These are phyloP conservation scores for Cutaneotrichosporon sp. DNA, from an alignment of 1,284 basidiomycete species.

Conservation along the genomic window DNA sequence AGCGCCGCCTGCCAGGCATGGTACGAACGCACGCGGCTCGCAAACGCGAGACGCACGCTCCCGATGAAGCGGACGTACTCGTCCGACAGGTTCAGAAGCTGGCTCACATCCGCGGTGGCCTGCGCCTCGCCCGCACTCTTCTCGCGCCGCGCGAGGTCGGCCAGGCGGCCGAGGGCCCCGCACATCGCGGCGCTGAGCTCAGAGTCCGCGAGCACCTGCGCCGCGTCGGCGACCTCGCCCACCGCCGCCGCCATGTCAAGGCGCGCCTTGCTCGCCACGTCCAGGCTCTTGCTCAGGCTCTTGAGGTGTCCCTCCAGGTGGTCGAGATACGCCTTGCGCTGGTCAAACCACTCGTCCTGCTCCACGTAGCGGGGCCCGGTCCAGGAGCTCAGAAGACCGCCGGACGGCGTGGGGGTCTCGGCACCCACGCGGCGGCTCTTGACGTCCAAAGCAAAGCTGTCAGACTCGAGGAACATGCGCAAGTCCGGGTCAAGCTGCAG, in stretches of 20 bases:
- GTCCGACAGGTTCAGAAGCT: constrained; percentile 74
- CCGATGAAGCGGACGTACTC: constrained; percentile 91
- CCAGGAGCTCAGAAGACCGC: constrained; percentile 73
- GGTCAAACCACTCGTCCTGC: constrained; percentile 97
- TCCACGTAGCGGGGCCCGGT: constrained; percentile 85
- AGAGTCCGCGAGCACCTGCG: constrained; percentile 67
- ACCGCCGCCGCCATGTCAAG: constrained; percentile 68
- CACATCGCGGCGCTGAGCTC: constrained; percentile 75
- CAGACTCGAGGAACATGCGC: constrained; percentile 82
- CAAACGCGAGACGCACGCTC: constrained; percentile 74
- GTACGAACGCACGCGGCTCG: constrained; percentile 78
- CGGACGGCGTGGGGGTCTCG: constrained; percentile 9
- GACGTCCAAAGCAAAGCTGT: constrained; percentile 78
- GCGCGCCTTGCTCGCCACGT: constrained; percentile 76
- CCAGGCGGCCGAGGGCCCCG: constrained; percentile 65
- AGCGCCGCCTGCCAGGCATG: constrained; percentile 78
- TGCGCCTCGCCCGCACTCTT: constrained; percentile 71
- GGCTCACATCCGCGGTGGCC: constrained; percentile 73
- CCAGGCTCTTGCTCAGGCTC: constrained; percentile 80
- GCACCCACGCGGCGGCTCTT: constrained; percentile 42
- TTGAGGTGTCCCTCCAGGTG: constrained; percentile 86
- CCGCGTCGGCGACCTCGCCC: constrained; percentile 70
- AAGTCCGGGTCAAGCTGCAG: constrained; percentile 80
- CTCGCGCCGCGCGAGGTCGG: constrained; percentile 70
- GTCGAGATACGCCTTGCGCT: constrained; percentile 81